Evolutionary conservation across 306 rosid genomes (phyloP), one percentile per base, ranked within the genome.

Genomic region (Vigna hirtella): DNA sequence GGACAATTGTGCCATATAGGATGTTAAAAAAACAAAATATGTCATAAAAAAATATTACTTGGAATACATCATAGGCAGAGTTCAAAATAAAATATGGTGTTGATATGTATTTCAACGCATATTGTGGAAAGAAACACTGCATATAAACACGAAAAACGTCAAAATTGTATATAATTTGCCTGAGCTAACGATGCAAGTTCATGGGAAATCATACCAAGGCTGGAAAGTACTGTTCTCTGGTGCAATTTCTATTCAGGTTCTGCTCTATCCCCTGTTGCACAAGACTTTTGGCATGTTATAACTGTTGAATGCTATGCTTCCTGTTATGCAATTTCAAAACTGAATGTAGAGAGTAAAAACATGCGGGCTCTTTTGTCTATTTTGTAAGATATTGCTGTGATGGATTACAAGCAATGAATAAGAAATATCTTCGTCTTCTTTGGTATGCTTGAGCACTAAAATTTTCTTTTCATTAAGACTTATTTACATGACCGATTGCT

Each of bases 121-220:
- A 86, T 74, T 91, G 91, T 2, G 94, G 97, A 85, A 91, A 89
- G 87, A 89, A 83, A 50, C 97, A 91, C 97, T 90, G 89, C 91
- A 88, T 70, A 56, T 55, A 32, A 84, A 73, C 56, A 72, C 26
- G 20, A 59, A 1, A 67, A 28, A 67, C 13, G 53, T 87, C 74
- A 84, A 77, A 79, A 66, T 57, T 28, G 70, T 50, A 32, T 62
- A 66, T 4, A 62, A 51, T 17, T 56, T 66, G 58, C 24, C 50
- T 13, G 13, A 59, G 66, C 9, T 62, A 52, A 76, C 40, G 66
- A 68, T 52, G 70, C 36, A 43, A 62, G 83, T 76, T 81, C 66
- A 51, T 59, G 66, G 45, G 74, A 62, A 52, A 47, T 49, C 85
- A 70, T 86, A 91, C 97, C 93, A 91, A 83, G 66, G 89, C 91